phyloP scores from a whole-genome alignment of 768 basidiomycete species.

The Leccinellum luteum region DNA sequence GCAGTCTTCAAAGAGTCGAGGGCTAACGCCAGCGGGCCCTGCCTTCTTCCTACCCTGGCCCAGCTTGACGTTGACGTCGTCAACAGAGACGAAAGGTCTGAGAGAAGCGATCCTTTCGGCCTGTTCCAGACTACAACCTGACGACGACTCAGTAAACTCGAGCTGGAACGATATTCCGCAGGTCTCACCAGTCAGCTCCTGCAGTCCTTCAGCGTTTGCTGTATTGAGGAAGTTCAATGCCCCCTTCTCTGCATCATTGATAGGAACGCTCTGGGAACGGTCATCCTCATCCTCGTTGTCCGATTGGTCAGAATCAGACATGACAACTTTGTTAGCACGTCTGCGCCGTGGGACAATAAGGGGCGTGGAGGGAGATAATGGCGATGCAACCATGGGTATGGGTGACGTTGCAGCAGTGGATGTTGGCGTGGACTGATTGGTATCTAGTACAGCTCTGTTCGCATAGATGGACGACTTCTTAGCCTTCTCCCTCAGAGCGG shows the following conservation, averaged over 20 bases:
- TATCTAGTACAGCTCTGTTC: conserved; percentile 54
- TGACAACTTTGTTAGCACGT: conserved; percentile 56
- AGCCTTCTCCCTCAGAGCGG: conserved; percentile 68
- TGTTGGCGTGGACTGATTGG: conserved; percentile 41
- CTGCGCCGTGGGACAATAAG: conserved; percentile 44
- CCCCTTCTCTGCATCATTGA: conserved; percentile 42
- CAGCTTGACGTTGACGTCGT: conserved; percentile 73
- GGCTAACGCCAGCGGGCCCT: conserved; percentile 78
- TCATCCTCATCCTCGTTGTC: conserved; percentile 47
- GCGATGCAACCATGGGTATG: conserved; percentile 35
- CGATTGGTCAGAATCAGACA: conserved; percentile 59
- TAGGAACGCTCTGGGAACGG: conserved; percentile 31
- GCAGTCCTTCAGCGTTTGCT: conserved; percentile 57
- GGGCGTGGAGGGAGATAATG: conserved; percentile 42
- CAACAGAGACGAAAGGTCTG: conserved; percentile 76
- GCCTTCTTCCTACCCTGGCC: conserved; percentile 86
- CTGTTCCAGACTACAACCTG: conserved; percentile 80
- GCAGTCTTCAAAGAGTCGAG: conserved; percentile 89
- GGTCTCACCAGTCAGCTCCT: conserved; percentile 69
- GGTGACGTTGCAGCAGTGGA: conserved; percentile 23
- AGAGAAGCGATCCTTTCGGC: conserved; percentile 74
- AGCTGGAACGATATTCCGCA: not conserved
- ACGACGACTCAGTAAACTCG: conserved; percentile 4
- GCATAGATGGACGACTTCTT: conserved; percentile 84
- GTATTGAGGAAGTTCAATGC: conserved; percentile 71